Evolutionary conservation across 176 grass and related monocot genomes (phyloP), one percentile per base, ranked within the genome.

Genomic region (Poa annua): DNA sequence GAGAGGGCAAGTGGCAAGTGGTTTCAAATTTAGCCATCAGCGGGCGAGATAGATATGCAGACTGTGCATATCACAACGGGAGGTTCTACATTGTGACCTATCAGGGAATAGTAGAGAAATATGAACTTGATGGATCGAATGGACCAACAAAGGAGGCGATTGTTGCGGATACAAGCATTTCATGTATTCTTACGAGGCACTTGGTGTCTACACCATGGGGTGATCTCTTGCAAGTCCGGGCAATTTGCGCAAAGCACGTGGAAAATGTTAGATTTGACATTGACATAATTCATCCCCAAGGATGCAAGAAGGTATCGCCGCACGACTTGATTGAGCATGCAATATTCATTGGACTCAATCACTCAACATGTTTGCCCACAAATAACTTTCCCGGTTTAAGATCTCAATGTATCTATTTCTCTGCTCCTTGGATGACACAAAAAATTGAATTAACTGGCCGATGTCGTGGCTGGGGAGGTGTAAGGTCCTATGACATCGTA

Each of bases 131-230:
- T 66, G 59, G 57, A 32, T 10, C 1, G 3, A 9, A 41, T 39
- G 59, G 25, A 36, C 68, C 81, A 11, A 83, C 39, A 29, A 84
- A 63, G 29, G 44, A 84, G 47, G 16, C 50, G 2, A 7, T 75
- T 25, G 33, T 57, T 45, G 35, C 20, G 0, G 13, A 61, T 52
- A 64, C 3, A 6, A 33, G 1, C 8, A 19, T 39, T 47, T 67
- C 33, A 67, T 1, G 64, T 4, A 17, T 39, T 67, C 64, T 67
- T 67, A 67, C 8, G 4, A 67, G 64, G 42, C 42, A 65, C 29
- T 38, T 66, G 71, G 57, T 84, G 57, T 84, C 81, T 4, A 84
- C 57, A 8, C 44, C 44, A 15, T 75, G 44, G 81, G 81, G 71
- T 39, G 71, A 83, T 39, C 57, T 75, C 3, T 39, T 84, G 50